Conservation (phyloP, 176 grass and related monocot genomes). For the Poa pratensis region DNA sequence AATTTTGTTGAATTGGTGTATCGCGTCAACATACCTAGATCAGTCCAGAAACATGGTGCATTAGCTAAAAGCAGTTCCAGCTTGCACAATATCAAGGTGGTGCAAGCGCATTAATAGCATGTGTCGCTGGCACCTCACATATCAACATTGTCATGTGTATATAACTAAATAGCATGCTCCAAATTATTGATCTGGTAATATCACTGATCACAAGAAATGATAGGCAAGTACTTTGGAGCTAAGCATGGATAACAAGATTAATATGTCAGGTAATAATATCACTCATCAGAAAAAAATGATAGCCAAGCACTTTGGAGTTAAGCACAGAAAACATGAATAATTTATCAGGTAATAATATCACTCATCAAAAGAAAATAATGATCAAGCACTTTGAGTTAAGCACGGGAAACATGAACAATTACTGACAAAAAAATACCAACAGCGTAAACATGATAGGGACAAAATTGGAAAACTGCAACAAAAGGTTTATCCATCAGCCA, state of each 20-base stretch:
- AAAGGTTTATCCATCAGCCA: background rate
- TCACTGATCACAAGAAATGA: background rate
- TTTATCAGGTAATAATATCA: slow-evolving; percentile 8
- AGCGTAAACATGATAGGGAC: background rate
- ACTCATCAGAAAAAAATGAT: background rate
- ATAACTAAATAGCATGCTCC: slow-evolving; percentile 17
- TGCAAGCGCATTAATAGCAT: background rate
- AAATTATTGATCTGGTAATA: background rate
- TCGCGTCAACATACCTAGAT: slow-evolving; percentile 80
- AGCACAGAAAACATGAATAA: background rate
- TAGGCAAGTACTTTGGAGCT: background rate
- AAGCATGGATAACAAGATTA: background rate
- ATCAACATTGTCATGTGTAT: background rate
- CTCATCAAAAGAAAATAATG: background rate
- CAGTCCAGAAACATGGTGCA: slow-evolving; percentile 19
- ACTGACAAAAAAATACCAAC: background rate
- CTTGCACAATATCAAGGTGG: slow-evolving; percentile 11
- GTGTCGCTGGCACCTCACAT: background rate
- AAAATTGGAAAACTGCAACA: background rate
- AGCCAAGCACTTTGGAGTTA: background rate
- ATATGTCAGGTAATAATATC: background rate
- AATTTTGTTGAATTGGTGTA: slow-evolving; percentile 95
- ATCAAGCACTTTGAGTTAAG: slow-evolving; percentile 10
- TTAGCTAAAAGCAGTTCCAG: slow-evolving; percentile 21
- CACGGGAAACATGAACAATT: background rate